A percentile compares a stretch with the other conserved stretches of the same genome.
These are phyloP conservation scores for Russula emetica DNA, from an alignment of 768 basidiomycete species.

Conservation along the genomic window DNA sequence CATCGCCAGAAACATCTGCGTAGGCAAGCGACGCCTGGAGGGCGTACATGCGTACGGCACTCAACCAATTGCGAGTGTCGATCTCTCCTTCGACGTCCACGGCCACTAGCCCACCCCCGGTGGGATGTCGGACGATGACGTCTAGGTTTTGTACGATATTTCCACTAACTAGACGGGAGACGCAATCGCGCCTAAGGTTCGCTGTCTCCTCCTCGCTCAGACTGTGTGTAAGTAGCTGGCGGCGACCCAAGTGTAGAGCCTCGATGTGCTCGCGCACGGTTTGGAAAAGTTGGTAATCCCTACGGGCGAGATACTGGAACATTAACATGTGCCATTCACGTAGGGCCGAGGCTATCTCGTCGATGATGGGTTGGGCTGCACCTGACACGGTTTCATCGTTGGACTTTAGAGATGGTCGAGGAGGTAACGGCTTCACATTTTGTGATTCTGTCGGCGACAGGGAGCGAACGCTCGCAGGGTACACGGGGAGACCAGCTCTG, in stretches of 20 bases:
- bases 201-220: conserved; percentile 83
- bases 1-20: conserved; percentile 43
- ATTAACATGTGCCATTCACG: conserved; percentile 94
- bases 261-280: conserved; percentile 86
- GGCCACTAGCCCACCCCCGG: conserved; percentile 82
- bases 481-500: conserved; percentile 66
- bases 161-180: conserved; percentile 78
- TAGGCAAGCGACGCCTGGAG: conserved; percentile 84
- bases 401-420: conserved; percentile 89
- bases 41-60: conserved; percentile 85
- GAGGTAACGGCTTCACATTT: conserved; percentile 69
- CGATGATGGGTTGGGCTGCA: conserved; percentile 80
- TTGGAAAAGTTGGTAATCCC: conserved; percentile 88
- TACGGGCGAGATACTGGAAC: conserved; percentile 83
- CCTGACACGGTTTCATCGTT: conserved; percentile 91
- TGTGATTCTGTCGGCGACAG: conserved; percentile 62
- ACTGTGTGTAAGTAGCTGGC: conserved; percentile 84
- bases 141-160: conserved; percentile 92
- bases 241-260: conserved; percentile 82
- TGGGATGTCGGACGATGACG: conserved; percentile 93
- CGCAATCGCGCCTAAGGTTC: conserved; percentile 79
- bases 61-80: conserved; percentile 80
- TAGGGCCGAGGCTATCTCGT: conserved; percentile 94
- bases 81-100: conserved; percentile 85
- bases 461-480: conserved; percentile 65